Percentiles rank a stretch among this genome's conserved stretches.
These are phyloP conservation scores for Suillus brevipes DNA, from an alignment of 768 basidiomycete genomes.

Conservation along the genomic window DNA sequence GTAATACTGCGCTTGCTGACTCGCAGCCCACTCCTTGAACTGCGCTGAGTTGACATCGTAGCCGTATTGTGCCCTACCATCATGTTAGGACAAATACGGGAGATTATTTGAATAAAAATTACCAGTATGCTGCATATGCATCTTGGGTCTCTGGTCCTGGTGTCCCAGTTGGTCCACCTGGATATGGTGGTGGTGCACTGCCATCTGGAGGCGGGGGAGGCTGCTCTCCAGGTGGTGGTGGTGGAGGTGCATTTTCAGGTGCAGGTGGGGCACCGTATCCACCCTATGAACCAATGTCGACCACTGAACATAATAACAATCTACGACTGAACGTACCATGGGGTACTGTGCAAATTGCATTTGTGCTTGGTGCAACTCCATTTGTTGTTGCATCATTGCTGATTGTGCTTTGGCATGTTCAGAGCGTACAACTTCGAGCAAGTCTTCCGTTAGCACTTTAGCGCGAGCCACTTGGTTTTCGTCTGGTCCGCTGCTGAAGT, in stretches of 20 bases:
- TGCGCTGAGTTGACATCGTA: constrained; percentile 83
- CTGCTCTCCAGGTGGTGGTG: constrained; percentile 51
- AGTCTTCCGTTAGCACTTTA: constrained; percentile 84
- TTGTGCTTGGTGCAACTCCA: constrained; percentile 85
- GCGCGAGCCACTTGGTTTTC: constrained; percentile 85
- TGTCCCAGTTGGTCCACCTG: constrained; percentile 41
- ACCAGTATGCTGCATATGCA: constrained; percentile 64
- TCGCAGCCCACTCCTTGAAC: constrained; percentile 79
- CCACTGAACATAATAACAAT: background rate
- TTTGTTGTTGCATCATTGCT: constrained; percentile 70
- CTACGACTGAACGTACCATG: constrained; percentile 42
- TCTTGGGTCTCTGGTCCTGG: constrained; percentile 29
- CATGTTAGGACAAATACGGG: background rate
- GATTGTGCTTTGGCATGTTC: constrained; percentile 83
- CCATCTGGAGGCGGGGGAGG: constrained; percentile 57
- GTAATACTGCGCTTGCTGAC: constrained; percentile 64
- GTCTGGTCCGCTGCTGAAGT: constrained; percentile 62
- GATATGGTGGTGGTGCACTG: constrained; percentile 41
- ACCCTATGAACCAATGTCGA: constrained; percentile 27
- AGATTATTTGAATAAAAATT: constrained; percentile 24
- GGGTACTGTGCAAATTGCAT: constrained; percentile 73
- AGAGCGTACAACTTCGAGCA: constrained; percentile 82
- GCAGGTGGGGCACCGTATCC: constrained; percentile 37
- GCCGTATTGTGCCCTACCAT: constrained; percentile 74
- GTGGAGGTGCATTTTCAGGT: constrained; percentile 40